Conservation (phyloP, 1,139 yeast genomes). For the Protomyces gravidus region DNA sequence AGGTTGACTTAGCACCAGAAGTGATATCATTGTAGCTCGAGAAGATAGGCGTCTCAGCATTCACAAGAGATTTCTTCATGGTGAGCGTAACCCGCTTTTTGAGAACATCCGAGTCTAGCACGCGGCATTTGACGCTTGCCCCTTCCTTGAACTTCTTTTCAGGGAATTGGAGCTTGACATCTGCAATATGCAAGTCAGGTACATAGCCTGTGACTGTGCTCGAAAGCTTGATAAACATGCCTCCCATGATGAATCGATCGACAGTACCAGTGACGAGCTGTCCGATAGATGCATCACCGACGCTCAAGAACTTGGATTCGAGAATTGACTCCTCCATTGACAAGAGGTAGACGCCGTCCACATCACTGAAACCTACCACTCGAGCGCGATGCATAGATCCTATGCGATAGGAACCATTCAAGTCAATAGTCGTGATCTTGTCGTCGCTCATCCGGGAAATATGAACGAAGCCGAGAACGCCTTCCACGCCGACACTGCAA, state of each 20-base stretch:
- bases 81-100: slow-evolving; percentile 57
- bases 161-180: slow-evolving; percentile 76
- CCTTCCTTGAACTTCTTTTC: slow-evolving; percentile 89
- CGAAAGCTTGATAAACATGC: slow-evolving; percentile 62
- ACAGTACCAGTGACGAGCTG: slow-evolving; percentile 55
- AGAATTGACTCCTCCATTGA: slow-evolving; percentile 65
- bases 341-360: slow-evolving; percentile 64
- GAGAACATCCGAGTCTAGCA: slow-evolving; percentile 40
- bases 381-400: slow-evolving; percentile 74
- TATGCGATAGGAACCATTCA: slow-evolving; percentile 45
- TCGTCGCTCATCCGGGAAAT: slow-evolving; percentile 62
- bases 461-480: slow-evolving; percentile 60
- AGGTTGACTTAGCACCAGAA: slow-evolving; percentile 63
- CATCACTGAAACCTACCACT: slow-evolving; percentile 61
- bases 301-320: slow-evolving; percentile 59
- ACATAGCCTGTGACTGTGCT: slow-evolving; percentile 68
- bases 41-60: slow-evolving; percentile 49
- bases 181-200: slow-evolving; percentile 73
- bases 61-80: slow-evolving; percentile 75
- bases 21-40: slow-evolving; percentile 49
- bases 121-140: slow-evolving; percentile 70
- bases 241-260: slow-evolving; percentile 61
- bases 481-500: slow-evolving; percentile 51
- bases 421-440: slow-evolving; percentile 45
- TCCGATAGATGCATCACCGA: slow-evolving; percentile 73